These are phyloP conservation scores for Claviceps quebecensis DNA, from an alignment of 2,329 filamentous ascomycete species.

Conservation along the genomic window DNA sequence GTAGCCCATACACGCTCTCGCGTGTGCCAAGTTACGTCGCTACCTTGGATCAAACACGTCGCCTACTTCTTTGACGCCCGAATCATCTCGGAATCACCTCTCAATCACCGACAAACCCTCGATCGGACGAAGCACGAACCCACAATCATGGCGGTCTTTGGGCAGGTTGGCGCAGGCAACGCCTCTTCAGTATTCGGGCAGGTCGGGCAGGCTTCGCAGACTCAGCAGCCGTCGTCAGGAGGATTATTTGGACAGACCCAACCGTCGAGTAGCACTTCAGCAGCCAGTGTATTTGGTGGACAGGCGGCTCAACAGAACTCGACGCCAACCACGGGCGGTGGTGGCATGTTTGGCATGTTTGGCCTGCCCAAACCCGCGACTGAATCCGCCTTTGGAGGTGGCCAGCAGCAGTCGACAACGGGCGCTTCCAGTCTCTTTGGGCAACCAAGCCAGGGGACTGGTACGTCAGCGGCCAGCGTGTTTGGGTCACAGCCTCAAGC, in stretches of 20 bases:
- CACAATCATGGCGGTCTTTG: constrained; percentile 22
- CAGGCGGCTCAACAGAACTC: constrained; percentile 5
- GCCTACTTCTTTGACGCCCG: background rate
- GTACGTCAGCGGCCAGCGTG: constrained; percentile 9
- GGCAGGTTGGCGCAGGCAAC: constrained; percentile 13
- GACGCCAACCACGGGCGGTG: constrained; percentile 4
- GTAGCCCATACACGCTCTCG: background rate
- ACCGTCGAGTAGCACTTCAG: background rate
- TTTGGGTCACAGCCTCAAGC: constrained; percentile 11
- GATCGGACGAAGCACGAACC: background rate
- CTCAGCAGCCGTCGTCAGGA: constrained; percentile 3
- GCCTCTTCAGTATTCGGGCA: constrained; percentile 17
- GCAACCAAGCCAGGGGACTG: background rate
- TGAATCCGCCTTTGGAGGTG: constrained; percentile 7
- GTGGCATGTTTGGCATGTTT: constrained; percentile 12
- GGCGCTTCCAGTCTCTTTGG: constrained; percentile 3
- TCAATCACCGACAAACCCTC: background rate
- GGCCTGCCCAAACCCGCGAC: constrained; percentile 10
- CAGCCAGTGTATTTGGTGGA: constrained; percentile 3
- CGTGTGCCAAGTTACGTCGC: background rate
- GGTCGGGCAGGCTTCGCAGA: background rate
- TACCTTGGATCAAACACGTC: background rate
- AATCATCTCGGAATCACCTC: background rate
- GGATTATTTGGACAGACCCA: constrained; percentile 5
- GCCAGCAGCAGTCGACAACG: constrained; percentile 7